phyloP scores from a whole-genome alignment of 176 grass and related monocot genomes.

The Hyparrhenia diplandra region DNA sequence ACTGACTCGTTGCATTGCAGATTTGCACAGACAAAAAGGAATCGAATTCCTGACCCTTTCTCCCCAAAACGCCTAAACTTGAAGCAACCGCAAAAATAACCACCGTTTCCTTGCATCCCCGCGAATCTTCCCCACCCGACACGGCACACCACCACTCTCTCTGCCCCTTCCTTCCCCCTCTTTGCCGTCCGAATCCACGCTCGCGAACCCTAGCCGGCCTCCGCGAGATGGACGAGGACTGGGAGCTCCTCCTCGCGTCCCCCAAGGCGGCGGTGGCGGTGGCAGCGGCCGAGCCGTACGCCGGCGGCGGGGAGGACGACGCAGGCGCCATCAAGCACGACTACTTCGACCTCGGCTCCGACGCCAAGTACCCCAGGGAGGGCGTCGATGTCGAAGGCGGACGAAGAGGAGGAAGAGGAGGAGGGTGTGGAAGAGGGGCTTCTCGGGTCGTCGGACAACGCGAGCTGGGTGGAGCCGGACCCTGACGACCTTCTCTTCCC shows the following conservation, averaged over 20 bases:
- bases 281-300: background rate
- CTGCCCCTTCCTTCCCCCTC: background rate
- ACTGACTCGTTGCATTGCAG: background rate
- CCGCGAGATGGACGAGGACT: conserved; percentile 59
- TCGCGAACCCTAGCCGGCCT: background rate
- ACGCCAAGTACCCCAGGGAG: conserved; percentile 41
- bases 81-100: conserved; percentile 2
- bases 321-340: conserved; percentile 77
- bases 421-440: conserved; percentile 21
- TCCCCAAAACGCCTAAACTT: conserved; percentile 13
- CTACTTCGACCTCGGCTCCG: conserved; percentile 74
- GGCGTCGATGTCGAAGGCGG: conserved; percentile 8
- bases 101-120: conserved; percentile 14
- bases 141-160: conserved; percentile 13
- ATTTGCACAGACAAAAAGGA: conserved; percentile 19
- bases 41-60: background rate
- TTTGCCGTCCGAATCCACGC: background rate
- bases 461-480: conserved; percentile 78
- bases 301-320: conserved; percentile 21
- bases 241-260: conserved; percentile 67
- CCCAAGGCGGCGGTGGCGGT: background rate
- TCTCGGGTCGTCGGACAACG: conserved; percentile 38
- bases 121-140: conserved; percentile 41
- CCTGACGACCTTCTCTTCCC: conserved; percentile 55
- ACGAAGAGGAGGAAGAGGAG: background rate